Conservation (phyloP, 1,284 basidiomycete species). For the Melanopsichium pennsylvanicum region DNA sequence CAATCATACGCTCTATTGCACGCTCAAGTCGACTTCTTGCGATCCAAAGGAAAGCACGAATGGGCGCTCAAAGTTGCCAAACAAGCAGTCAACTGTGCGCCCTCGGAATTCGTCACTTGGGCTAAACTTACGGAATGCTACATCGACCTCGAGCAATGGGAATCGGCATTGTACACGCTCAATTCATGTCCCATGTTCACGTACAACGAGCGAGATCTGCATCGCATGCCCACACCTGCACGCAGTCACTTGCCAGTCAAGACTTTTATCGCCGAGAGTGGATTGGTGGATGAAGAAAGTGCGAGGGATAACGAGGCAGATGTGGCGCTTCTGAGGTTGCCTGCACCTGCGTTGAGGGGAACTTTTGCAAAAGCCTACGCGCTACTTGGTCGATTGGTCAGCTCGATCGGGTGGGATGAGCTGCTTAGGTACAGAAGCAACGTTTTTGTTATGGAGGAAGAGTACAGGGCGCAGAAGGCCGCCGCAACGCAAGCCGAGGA, state of each 20-base stretch:
- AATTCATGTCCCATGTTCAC: constrained; percentile 99
- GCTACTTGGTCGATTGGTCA: constrained; percentile 86
- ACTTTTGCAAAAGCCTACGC: constrained; percentile 95
- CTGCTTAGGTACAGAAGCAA: constrained; percentile 88
- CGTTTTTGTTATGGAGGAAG: constrained; percentile 99
- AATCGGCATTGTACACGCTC: constrained; percentile 86
- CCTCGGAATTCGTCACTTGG: constrained; percentile 98
- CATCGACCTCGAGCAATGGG: constrained; percentile 86
- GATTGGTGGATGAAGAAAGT: constrained; percentile 71
- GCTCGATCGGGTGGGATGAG: constrained; percentile 98
- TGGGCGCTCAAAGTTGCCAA: constrained; percentile 92
- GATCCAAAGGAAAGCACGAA: constrained; percentile 75
- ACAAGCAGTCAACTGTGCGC: constrained; percentile 94
- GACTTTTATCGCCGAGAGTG: constrained; percentile 79
- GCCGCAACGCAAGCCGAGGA: constrained; percentile 23
- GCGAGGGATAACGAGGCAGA: constrained; percentile 91
- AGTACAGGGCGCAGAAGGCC: constrained; percentile 77
- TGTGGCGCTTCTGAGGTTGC: constrained; percentile 87
- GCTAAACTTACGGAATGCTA: constrained; percentile 95
- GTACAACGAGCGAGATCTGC: constrained; percentile 93
- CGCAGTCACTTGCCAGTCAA: constrained; percentile 87
- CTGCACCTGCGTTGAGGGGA: constrained; percentile 89
- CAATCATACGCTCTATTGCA: constrained; percentile 94
- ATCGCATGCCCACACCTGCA: constrained; percentile 82
- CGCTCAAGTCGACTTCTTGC: constrained; percentile 90